Evolutionary conservation across 768 basidiomycete genomes (phyloP).

Genomic region (Russula virescens): DNA sequence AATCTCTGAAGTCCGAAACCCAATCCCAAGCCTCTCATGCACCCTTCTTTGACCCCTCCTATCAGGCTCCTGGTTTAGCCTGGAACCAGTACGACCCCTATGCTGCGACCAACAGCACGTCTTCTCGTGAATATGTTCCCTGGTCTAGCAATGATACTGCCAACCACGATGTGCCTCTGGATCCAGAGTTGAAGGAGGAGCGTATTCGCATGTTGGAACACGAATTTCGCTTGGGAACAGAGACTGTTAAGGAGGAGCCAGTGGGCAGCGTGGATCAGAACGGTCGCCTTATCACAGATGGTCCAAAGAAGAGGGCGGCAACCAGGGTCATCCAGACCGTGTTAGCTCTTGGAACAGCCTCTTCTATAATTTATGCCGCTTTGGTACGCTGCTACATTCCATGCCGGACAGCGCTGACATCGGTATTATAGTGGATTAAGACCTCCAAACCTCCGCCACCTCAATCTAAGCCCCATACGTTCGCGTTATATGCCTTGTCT

Average conservation of each 20-base stretch:
- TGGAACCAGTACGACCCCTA: conserved; percentile 26
- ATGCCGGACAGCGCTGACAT: not conserved
- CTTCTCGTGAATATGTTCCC: conserved; percentile 43
- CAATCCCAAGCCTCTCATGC: conserved; percentile 22
- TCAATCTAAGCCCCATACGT: conserved; percentile 48
- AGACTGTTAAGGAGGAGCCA: conserved; percentile 37
- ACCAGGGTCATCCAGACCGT: conserved; percentile 45
- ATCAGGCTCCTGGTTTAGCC: not conserved
- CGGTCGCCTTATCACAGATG: conserved; percentile 55
- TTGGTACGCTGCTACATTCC: conserved; percentile 37
- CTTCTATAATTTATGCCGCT: conserved; percentile 58
- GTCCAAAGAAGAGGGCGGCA: conserved; percentile 53
- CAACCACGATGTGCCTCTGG: conserved; percentile 39
- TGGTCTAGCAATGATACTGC: conserved; percentile 46
- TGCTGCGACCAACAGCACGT: conserved; percentile 37
- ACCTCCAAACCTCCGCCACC: conserved; percentile 47
- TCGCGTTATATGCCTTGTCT: conserved; percentile 53
- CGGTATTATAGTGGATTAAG: conserved; percentile 46
- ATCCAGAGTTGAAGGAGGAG: conserved; percentile 56
- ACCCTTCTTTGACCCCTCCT: conserved; percentile 34
- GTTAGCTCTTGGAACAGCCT: conserved; percentile 45
- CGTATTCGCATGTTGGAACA: conserved; percentile 65
- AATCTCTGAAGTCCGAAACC: conserved; percentile 8
- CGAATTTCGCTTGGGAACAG: conserved; percentile 47
- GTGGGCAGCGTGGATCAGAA: conserved; percentile 55